Percentiles rank a stretch among this genome's conserved stretches.
phyloP scores from a whole-genome alignment of 495 filamentous ascomycete species.

The Neurospora terricola region DNA sequence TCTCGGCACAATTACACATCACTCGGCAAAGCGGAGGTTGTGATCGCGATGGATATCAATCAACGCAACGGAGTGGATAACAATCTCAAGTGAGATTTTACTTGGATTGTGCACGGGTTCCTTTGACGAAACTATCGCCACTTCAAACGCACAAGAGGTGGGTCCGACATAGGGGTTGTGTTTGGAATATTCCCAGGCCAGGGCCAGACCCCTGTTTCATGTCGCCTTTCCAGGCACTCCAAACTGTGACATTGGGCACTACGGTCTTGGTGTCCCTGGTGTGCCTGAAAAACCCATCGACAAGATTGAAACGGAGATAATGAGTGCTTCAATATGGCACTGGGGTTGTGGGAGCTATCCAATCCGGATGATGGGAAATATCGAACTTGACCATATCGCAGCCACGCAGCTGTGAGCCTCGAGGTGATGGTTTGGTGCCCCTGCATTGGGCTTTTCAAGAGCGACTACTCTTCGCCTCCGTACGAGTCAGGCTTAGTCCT shows the following conservation, averaged over 20 bases:
- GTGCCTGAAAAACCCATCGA: constrained; percentile 2
- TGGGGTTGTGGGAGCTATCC: neutral
- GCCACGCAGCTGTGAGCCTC: neutral
- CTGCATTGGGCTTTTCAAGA: neutral
- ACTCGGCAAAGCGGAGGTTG: neutral
- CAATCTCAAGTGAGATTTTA: neutral
- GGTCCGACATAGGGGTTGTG: constrained; percentile 14
- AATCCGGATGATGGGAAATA: neutral
- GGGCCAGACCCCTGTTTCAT: constrained; percentile 31
- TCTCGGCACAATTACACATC: neutral
- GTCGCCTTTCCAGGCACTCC: constrained; percentile 12
- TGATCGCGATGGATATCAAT: neutral
- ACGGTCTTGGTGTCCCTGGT: neutral
- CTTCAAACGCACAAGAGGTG: constrained; percentile 16
- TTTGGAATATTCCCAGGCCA: constrained; percentile 23
- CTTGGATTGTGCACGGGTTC: neutral
- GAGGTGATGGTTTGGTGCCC: neutral
- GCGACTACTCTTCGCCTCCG: neutral
- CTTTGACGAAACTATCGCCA: constrained; percentile 7
- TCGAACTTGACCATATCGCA: neutral
- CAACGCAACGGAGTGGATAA: neutral
- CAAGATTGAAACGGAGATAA: constrained; percentile 11
- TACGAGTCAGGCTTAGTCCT: neutral
- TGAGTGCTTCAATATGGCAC: constrained; percentile 8
- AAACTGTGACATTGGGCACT: constrained; percentile 13